Percentiles rank a stretch among this genome's conserved stretches.
These are phyloP conservation scores for Naganishia kalamii DNA, from an alignment of 768 basidiomycete genomes.

Conservation along the genomic window DNA sequence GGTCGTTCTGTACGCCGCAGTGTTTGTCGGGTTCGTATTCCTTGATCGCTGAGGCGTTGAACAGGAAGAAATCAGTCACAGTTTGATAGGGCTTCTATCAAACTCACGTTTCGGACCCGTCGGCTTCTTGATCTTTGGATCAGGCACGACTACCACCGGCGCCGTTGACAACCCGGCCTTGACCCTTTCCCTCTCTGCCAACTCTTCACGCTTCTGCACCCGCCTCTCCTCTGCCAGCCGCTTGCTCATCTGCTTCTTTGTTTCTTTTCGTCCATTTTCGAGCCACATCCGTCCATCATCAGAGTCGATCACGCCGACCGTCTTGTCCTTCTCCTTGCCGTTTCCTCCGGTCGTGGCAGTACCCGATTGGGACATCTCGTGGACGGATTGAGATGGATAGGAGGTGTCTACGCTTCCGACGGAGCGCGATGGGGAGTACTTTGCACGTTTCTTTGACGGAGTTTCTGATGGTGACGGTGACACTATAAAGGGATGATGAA, in stretches of 20 bases:
- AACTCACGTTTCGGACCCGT: constrained; percentile 10
- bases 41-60: background rate
- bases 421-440: background rate
- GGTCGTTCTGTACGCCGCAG: constrained; percentile 22
- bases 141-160: background rate
- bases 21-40: constrained; percentile 22
- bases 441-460: background rate
- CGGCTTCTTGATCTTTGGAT: background rate
- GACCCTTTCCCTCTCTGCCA: constrained; percentile 47
- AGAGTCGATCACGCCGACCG: constrained; percentile 7
- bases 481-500: background rate
- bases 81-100: background rate
- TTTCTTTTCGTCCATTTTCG: constrained; percentile 12
- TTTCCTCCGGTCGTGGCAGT: background rate
- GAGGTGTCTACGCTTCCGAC: constrained; percentile 3
- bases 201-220: constrained; percentile 43
- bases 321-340: constrained; percentile 17
- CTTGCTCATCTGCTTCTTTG: constrained; percentile 16
- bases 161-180: constrained; percentile 15
- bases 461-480: constrained; percentile 3
- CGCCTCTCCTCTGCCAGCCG: constrained; percentile 4
- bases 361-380: background rate
- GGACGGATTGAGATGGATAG: background rate
- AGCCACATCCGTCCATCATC: constrained; percentile 15
- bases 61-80: background rate